These are phyloP conservation scores for Penicillium sp. DNA, from an alignment of 2,329 filamentous ascomycete genomes.

Conservation along the genomic window DNA sequence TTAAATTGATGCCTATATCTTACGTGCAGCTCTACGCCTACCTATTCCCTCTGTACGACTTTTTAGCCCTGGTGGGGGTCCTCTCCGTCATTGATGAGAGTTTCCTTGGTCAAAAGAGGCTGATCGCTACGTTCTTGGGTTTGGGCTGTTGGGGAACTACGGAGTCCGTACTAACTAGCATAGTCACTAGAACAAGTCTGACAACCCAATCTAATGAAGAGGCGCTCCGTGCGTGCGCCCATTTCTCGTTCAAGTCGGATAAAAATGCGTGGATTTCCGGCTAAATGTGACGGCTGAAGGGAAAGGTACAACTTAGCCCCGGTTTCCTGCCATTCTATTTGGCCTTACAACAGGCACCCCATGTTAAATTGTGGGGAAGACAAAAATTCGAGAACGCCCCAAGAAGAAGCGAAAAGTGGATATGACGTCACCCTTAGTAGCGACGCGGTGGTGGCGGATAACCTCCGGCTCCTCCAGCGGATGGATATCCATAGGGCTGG, in stretches of 20 bases:
- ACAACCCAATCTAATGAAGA: not conserved
- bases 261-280: not conserved
- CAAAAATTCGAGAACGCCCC: conserved; percentile 2
- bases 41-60: not conserved
- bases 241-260: not conserved
- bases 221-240: not conserved
- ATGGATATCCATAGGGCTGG: conserved; percentile 1
- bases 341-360: not conserved
- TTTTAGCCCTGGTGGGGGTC: not conserved
- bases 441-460: conserved; percentile 24
- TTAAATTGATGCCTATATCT: too few relatives aligned
- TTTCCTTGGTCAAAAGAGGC: not conserved
- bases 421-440: conserved; percentile 23
- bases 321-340: not conserved
- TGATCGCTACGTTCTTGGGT: not conserved
- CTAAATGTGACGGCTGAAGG: not conserved
- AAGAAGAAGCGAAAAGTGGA: not conserved
- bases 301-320: not conserved
- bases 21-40: not conserved
- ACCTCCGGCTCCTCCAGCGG: conserved; percentile 8
- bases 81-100: not conserved
- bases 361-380: not conserved
- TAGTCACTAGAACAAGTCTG: not conserved
- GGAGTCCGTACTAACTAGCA: not conserved
- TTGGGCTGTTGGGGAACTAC: not conserved